Base-by-base conservation (phyloP, 2,329 filamentous ascomycete species). In the Seiridium cupressi region DNA sequence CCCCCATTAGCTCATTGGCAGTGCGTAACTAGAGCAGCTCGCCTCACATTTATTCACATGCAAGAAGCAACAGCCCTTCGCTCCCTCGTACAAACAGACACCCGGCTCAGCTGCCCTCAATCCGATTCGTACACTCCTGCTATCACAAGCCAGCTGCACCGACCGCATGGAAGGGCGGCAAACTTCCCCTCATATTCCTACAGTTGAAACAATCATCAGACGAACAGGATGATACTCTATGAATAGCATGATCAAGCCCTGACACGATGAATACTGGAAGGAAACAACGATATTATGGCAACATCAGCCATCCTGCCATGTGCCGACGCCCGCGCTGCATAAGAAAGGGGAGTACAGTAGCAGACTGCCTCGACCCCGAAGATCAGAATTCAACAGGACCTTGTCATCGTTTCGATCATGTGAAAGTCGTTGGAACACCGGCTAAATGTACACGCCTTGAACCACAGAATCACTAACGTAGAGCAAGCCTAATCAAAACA, bases 171-270 rank as follows among this genome's bases (percentile, higher is more conserved):
- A 35, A 38, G 31, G 31, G 13, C 49, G 49, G 49, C 32, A 36
- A 13, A 31, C 54, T 3, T 46, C 35, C 38, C 31, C 32, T 44
- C 10, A 26, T 31, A n/a, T 38, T 32, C 42, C 10, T 3, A 36
- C 26, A 35, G 44, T 56, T 35, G 54, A 56, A 56, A 56, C 54
- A 46, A n/a, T 34, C 9, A 48, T 56, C 54, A 56, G 54, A 56
- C 54, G 54, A 56, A 56, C 51, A 34, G 36, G 26, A 35, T 36
- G 32, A 51, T 18, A 36, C 49, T 32, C 47, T 51, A 51, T 36
- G 11, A 13, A 51, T 51, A 51, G 38, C 38, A 42, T 13, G 13
- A 42, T 7, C 38, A 7, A 42, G 38, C 38, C 38, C 13, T 42
- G 38, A 8, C 38, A 13, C 13, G 38, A 42, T 42, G 13, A 8